Percentiles rank a stretch among this genome's conserved stretches.
These are phyloP conservation scores for Tulasnella sp. DNA, from an alignment of 768 basidiomycete genomes.

Conservation along the genomic window DNA sequence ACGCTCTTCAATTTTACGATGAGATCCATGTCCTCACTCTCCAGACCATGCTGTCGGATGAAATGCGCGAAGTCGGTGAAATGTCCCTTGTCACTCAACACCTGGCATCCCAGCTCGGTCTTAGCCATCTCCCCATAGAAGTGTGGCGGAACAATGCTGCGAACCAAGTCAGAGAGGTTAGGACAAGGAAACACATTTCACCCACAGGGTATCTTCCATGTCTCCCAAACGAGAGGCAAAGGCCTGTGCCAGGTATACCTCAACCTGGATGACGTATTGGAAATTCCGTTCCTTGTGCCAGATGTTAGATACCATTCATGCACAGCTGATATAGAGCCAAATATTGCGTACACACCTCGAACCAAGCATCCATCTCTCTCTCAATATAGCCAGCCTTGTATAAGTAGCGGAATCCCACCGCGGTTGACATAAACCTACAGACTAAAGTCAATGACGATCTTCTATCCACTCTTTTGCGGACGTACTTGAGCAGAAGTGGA, in stretches of 20 bases:
- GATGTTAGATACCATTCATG: neutral
- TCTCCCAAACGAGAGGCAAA: conserved; percentile 47
- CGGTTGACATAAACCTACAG: conserved; percentile 82
- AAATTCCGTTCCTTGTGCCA: conserved; percentile 76
- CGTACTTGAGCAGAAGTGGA: conserved; percentile 75
- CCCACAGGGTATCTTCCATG: conserved; percentile 52
- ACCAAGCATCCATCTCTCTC: conserved; percentile 93
- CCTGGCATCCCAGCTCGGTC: conserved; percentile 87
- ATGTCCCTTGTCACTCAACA: conserved; percentile 82
- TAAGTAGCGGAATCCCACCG: conserved; percentile 85
- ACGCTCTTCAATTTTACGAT: conserved; percentile 89
- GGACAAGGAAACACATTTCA: neutral
- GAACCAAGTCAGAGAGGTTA: conserved; percentile 32
- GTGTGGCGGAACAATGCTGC: conserved; percentile 83
- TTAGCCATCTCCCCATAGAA: conserved; percentile 98
- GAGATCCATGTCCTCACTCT: conserved; percentile 71
- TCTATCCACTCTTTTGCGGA: conserved; percentile 3
- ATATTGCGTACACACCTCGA: conserved; percentile 49
- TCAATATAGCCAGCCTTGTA: conserved; percentile 89
- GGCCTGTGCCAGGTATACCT: conserved; percentile 77
- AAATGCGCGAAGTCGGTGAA: conserved; percentile 86
- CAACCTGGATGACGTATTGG: conserved; percentile 86
- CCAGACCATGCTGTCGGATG: conserved; percentile 76
- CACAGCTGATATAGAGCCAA: neutral
- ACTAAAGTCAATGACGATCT: neutral